Conservation (phyloP, 495 filamentous ascomycete species). For the Alectoria sarmentosa region DNA sequence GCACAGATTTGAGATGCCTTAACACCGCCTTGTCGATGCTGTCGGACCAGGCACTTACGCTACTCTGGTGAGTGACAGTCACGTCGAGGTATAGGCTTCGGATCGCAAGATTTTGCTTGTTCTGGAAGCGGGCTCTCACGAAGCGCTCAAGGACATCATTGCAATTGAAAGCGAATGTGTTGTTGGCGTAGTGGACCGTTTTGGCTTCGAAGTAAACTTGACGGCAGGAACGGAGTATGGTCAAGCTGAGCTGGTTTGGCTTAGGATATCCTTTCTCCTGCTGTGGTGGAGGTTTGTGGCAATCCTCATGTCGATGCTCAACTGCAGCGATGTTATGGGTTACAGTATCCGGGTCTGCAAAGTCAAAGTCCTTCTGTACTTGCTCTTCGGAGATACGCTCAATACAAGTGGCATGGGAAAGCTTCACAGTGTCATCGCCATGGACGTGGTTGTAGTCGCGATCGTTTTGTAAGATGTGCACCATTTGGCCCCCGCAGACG, state of each 20-base stretch:
- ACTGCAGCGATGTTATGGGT: neutral
- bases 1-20: neutral
- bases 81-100: neutral
- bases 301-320: neutral
- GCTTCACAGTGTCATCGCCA: neutral
- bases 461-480: neutral
- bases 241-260: neutral
- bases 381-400: neutral
- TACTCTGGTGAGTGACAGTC: neutral
- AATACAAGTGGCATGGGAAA: neutral
- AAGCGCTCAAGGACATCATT: neutral
- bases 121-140: neutral
- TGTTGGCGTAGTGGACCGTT: neutral
- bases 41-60: neutral
- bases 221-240: conserved; percentile 6
- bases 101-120: neutral
- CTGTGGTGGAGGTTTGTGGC: neutral
- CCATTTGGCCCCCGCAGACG: neutral
- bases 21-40: neutral
- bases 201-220: conserved; percentile 1
- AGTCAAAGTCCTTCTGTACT: neutral
- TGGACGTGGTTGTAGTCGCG: neutral
- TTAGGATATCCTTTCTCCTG: neutral
- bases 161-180: conserved; percentile 7
- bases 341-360: neutral